Conservation (phyloP, 2,329 filamentous ascomycete species). For the Lasiodiplodia hormozganensis region DNA sequence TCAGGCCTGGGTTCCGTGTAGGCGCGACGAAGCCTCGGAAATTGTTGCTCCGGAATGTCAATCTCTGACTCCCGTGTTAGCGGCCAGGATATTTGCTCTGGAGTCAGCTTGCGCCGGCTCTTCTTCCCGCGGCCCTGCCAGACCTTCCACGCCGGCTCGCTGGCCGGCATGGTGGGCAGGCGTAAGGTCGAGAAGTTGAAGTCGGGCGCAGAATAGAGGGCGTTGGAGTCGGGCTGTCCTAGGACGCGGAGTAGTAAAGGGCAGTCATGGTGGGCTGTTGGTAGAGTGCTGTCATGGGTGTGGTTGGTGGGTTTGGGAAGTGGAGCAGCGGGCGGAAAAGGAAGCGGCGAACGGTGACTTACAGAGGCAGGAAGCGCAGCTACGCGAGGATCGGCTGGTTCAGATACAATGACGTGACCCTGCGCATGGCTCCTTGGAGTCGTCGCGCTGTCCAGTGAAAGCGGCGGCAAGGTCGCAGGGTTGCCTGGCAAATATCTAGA, state of each 20-base stretch:
- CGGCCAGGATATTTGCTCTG: constrained; percentile 23
- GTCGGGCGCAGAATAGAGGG: not conserved
- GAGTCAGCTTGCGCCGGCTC: constrained; percentile 14
- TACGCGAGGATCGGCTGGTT: constrained; percentile 5
- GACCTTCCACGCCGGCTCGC: constrained; percentile 19
- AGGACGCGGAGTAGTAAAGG: not conserved
- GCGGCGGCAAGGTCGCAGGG: not conserved
- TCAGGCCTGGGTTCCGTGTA: constrained; percentile 1
- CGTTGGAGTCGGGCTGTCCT: not conserved
- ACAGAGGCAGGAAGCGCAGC: constrained; percentile 20
- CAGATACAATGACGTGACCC: constrained; percentile 7
- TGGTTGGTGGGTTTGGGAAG: not conserved
- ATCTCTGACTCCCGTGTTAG: constrained; percentile 13
- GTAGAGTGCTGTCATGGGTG: not conserved
- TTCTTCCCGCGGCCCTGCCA: not conserved
- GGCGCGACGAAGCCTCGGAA: not conserved
- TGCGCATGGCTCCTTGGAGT: constrained; percentile 14
- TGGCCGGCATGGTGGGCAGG: constrained; percentile 12
- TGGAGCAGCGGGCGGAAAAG: constrained; percentile 15
- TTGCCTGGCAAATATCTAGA: not conserved
- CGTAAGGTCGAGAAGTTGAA: not conserved
- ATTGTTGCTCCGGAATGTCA: constrained; percentile 9
- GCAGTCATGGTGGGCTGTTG: not conserved
- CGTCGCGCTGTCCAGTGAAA: not conserved
- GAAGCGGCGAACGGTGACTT: constrained; percentile 20